Base-by-base conservation (phyloP, 108 stramenopile genomes). In the Conticribra weissflogii region DNA sequence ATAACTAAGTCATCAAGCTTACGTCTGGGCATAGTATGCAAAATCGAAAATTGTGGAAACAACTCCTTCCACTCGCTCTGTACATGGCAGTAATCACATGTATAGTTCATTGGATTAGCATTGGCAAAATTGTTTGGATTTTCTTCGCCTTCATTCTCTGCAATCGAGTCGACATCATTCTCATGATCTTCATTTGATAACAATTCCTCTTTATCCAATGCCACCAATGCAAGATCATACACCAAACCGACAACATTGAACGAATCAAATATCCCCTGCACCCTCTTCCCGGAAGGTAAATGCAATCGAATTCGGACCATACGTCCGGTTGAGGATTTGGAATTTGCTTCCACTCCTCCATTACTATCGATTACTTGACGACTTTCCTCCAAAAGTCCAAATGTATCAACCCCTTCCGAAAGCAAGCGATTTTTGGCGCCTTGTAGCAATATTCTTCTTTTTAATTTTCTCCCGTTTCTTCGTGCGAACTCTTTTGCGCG, bases 171-270 rank as follows among this genome's bases (percentile, higher is more conserved):
- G 23, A 25, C 19, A 30, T 55, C 61, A 15, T 12, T 41, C 12
- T 47, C 67, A 9, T 56, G 28, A 62, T 27, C 30, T 53, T 33
- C n/a, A n/a, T n/a, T n/a, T n/a, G n/a, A 54, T 32, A 71, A 55
- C 22, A 64, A 28, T 3, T 59, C 19, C 33, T 48, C 52, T 15
- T 15, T 47, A 31, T 76, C 61, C 66, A 76, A 68, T 18, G 32
- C 22, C 16, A 76, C 17, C 28, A 76, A 61, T 41, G 74, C 66
- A 18, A 76, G 53, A 63, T 76, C 74, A 44, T 76, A 76, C 0
- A 76, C 22, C 53, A 76, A 63, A 54, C 74, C 74, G 8, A 76
- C 56, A 21, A 27, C 28, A 57, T 76, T 66, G 24, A 24, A 9
- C 45, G 27, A 36, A 16, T 45, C 18, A 50, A 63, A 76, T 12